Base-by-base conservation (phyloP, 1,284 basidiomycete species). In the Moesziomyces aphidis region DNA sequence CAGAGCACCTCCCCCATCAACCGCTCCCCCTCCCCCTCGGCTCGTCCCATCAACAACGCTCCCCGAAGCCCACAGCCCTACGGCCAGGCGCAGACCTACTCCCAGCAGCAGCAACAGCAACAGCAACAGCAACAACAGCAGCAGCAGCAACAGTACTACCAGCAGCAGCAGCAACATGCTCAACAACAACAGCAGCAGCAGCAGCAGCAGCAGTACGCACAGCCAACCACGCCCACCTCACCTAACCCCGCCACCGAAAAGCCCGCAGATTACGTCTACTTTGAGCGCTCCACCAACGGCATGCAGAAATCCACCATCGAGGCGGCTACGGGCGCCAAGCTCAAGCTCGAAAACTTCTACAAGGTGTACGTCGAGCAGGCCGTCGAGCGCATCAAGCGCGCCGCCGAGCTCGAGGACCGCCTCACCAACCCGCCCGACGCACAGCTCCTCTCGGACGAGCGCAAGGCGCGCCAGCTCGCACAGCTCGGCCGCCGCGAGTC, bases 271-370 rank as follows among this genome's bases (percentile, higher is more conserved):
- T 93, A 99, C 86, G 95, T 98, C 79, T 97, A 96, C 88, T 99
- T 98, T 86, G 93, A 97, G 85, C 89, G 96, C 56, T 91, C 91
- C 56, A 92, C 93, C 1, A 87, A 88, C 50, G 90, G 90, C 68
- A 96, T 97, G 87, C 92, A 91, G 34, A 91, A 95, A 75, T 91
- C 93, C 81, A 93, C 94, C 43, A 89, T 95, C 59, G 94, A 95
- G 62, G 93, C 94, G 67, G 92, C 95, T 5, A 97, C 94, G 58
- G 93, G 93, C 22, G 95, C 96, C 34, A 97, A 98, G 86, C 90
- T 98, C 85, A 97, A 97, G 86, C 90, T 99, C 58, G 96, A 97
- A 86, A 93, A 96, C 69, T 97, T 92, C 86, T 99, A 99, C 89
- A 97, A 97, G 86, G 92, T 97, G 64, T 92, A 92, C 1, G 94